A percentile compares a stretch with the other conserved stretches of the same genome.
Evolutionary conservation across 768 basidiomycete genomes (phyloP).

Genomic region (Suillus discolor): DNA sequence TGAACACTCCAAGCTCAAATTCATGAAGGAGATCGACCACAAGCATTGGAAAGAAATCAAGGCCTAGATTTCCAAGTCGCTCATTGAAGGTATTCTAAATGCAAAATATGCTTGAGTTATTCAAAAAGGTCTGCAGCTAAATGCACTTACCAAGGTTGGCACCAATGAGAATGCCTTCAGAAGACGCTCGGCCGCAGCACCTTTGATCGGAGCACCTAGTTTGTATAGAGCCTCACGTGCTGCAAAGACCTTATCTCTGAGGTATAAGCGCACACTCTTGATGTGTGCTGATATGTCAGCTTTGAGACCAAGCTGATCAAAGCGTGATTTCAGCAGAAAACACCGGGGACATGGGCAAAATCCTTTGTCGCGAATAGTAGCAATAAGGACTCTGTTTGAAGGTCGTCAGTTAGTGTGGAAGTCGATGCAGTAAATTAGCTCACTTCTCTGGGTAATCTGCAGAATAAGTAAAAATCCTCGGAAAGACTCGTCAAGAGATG

Average conservation of each 20-base stretch:
- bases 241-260: conserved; percentile 3
- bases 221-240: conserved; percentile 14
- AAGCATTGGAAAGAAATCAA: conserved; percentile 31
- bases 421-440: background rate
- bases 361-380: conserved; percentile 26
- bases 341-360: conserved; percentile 32
- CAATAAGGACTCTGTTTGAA: conserved; percentile 25
- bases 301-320: conserved; percentile 18
- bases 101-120: background rate
- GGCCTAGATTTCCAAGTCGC: conserved; percentile 18
- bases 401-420: background rate
- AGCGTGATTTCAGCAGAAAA: conserved; percentile 16
- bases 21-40: conserved; percentile 44
- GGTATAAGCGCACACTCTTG: conserved; percentile 4
- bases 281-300: conserved; percentile 14
- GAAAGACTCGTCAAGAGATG: conserved; percentile 14
- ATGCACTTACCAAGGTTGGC: conserved; percentile 16
- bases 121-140: background rate
- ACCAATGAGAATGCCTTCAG: conserved; percentile 14
- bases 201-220: conserved; percentile 12
- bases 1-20: conserved; percentile 43
- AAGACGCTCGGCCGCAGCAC: background rate
- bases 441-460: conserved; percentile 26
- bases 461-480: conserved; percentile 21
- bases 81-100: conserved; percentile 37